Evolutionary conservation across 176 grass and related monocot species (phyloP).

Genomic region (Chloris gayana): DNA sequence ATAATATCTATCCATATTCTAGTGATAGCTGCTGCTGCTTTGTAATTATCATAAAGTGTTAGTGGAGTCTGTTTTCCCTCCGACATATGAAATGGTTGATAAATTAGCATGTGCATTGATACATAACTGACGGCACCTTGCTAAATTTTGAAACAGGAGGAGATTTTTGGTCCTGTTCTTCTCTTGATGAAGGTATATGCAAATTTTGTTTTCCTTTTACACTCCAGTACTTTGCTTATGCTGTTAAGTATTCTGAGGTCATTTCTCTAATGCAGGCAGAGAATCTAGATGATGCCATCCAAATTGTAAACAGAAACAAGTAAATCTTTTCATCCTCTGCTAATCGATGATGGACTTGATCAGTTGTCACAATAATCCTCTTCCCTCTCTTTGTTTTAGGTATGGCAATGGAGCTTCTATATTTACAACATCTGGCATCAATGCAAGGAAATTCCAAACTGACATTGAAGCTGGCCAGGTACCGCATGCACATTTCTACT

Average conservation of each 20-base stretch:
- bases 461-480: conserved; percentile 98
- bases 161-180: conserved; percentile 97
- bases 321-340: conserved; percentile 35
- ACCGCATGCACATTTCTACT: background rate
- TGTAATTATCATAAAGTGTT: background rate
- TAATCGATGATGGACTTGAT: conserved; percentile 14
- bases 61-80: background rate
- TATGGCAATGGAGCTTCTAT: conserved; percentile 97
- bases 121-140: conserved; percentile 5
- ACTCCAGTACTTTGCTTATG: background rate
- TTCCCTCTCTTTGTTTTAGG: conserved; percentile 44
- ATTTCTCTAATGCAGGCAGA: conserved; percentile 62
- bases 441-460: conserved; percentile 86
- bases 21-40: conserved; percentile 2
- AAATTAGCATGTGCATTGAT: background rate
- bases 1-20: background rate
- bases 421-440: conserved; percentile 87
- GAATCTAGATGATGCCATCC: conserved; percentile 85
- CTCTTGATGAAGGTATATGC: conserved; percentile 90
- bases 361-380: conserved; percentile 12
- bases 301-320: conserved; percentile 92
- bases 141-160: conserved; percentile 52
- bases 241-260: background rate
- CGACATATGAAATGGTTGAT: background rate
- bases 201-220: background rate